phyloP scores from a whole-genome alignment of 2,329 filamentous ascomycete genomes.

The Mycosphaerella sp. region DNA sequence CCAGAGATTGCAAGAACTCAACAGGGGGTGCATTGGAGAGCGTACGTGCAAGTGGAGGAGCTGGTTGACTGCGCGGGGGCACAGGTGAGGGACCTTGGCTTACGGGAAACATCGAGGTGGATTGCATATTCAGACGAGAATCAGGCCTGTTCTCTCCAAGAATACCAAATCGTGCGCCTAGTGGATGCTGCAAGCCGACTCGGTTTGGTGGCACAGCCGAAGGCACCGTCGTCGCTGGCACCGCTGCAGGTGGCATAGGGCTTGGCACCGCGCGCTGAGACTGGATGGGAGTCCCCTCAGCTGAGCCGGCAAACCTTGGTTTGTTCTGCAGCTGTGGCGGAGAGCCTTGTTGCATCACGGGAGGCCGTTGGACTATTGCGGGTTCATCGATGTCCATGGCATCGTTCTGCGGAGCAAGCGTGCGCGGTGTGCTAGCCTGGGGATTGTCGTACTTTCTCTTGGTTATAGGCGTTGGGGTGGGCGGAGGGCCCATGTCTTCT shows the following conservation, averaged over 20 bases:
- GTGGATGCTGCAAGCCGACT: slow-evolving; percentile 24
- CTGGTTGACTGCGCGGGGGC: slow-evolving; percentile 22
- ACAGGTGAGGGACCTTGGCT: slow-evolving; percentile 20
- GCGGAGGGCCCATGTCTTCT: slow-evolving; percentile 44
- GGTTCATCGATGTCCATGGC: slow-evolving; percentile 38
- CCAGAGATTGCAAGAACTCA: slow-evolving; percentile 25
- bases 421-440: slow-evolving; percentile 35
- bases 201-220: slow-evolving; percentile 23
- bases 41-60: slow-evolving; percentile 19
- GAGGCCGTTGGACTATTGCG: slow-evolving; percentile 20
- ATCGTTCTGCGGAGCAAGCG: slow-evolving; percentile 42
- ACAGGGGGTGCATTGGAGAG: slow-evolving; percentile 18
- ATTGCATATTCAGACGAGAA: slow-evolving; percentile 21
- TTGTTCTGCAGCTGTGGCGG: slow-evolving; percentile 32
- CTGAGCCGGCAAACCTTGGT: slow-evolving; percentile 29
- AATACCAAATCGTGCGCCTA: slow-evolving; percentile 31
- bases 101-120: slow-evolving; percentile 17
- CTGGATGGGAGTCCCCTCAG: slow-evolving; percentile 30
- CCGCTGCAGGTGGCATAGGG: slow-evolving; percentile 22
- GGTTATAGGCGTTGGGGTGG: slow-evolving; percentile 43
- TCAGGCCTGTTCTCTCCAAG: slow-evolving; percentile 30
- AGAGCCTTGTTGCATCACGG: slow-evolving; percentile 35
- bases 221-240: slow-evolving; percentile 23
- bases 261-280: slow-evolving; percentile 28
- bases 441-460: slow-evolving; percentile 46